phyloP scores from a whole-genome alignment of 1,284 basidiomycete genomes.

The Trichosporon ovoides region DNA sequence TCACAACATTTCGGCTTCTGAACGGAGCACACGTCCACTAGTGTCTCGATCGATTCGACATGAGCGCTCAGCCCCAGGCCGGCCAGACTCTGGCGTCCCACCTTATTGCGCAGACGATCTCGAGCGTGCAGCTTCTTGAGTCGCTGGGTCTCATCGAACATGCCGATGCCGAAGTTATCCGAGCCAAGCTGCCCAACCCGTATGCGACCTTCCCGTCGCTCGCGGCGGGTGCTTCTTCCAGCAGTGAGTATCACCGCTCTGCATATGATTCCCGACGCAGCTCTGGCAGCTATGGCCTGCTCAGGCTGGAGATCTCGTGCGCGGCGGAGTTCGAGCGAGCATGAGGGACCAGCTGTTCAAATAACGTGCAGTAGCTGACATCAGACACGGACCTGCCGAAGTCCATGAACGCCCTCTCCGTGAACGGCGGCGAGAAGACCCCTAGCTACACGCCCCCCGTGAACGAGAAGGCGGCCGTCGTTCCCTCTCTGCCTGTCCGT shows the following conservation, averaged over 20 bases:
- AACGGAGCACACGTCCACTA: background rate
- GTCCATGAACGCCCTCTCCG: constrained; percentile 4
- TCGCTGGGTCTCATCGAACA: constrained; percentile 31
- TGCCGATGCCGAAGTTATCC: constrained; percentile 34
- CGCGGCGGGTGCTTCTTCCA: constrained; percentile 4
- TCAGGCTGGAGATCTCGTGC: no score
- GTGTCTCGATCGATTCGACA: background rate
- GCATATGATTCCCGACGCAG: no score
- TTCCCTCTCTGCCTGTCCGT: constrained; percentile 1
- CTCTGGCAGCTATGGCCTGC: no score
- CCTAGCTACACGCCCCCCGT: background rate
- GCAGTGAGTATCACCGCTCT: background rate
- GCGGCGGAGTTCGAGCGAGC: no score
- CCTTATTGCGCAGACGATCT: constrained; percentile 40
- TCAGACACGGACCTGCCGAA: background rate
- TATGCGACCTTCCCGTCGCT: constrained; percentile 23
- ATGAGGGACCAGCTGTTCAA: no score
- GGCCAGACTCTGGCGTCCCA: constrained; percentile 37
- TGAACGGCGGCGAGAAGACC: background rate
- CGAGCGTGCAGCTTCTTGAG: constrained; percentile 37
- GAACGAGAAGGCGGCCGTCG: constrained; percentile 1
- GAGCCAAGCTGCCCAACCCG: constrained; percentile 33
- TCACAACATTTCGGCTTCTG: background rate
- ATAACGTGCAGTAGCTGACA: background rate
- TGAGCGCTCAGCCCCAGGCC: constrained; percentile 15